Percentiles rank a stretch among this genome's conserved stretches.
These are phyloP conservation scores for Ceratobasidium papillatum DNA, from an alignment of 1,284 basidiomycete genomes.

Conservation along the genomic window DNA sequence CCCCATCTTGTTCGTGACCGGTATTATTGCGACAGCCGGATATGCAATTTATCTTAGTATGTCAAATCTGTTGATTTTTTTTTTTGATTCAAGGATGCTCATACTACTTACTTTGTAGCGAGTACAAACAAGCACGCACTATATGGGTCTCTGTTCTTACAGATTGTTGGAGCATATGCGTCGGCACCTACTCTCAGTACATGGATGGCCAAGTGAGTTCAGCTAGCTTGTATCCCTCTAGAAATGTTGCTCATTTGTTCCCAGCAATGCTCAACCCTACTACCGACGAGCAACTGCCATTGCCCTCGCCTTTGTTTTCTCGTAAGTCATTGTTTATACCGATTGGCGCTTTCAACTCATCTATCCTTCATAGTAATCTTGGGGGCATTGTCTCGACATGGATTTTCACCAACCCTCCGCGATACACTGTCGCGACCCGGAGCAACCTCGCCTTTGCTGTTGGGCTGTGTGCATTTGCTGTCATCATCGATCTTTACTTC, in stretches of 20 bases:
- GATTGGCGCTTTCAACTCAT: neutral
- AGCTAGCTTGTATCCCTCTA: neutral
- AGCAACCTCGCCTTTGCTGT: constrained; percentile 42
- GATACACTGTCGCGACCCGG: constrained; percentile 32
- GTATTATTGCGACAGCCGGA: constrained; percentile 47
- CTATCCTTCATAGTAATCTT: constrained; percentile 4
- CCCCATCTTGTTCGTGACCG: constrained; percentile 44
- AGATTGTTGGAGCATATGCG: constrained; percentile 51
- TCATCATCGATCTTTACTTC: constrained; percentile 46
- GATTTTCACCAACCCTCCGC: constrained; percentile 42
- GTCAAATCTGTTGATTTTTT: neutral
- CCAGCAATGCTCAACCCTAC: constrained; percentile 43
- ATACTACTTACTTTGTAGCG: constrained; percentile 34
- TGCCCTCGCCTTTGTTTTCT: constrained; percentile 45
- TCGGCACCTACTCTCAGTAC: constrained; percentile 48
- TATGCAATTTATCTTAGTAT: constrained; percentile 49
- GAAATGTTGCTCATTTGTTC: neutral
- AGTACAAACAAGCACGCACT: constrained; percentile 47
- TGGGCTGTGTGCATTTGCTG: constrained; percentile 40
- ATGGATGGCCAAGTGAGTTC: constrained; percentile 48
- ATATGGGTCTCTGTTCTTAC: constrained; percentile 52
- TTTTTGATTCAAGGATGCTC: neutral
- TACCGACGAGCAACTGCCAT: constrained; percentile 46
- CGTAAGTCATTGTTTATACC: neutral
- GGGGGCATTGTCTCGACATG: constrained; percentile 41